These are phyloP conservation scores for Elongisporangium undulatum DNA, from an alignment of 352 stramenopile species.

Conservation along the genomic window DNA sequence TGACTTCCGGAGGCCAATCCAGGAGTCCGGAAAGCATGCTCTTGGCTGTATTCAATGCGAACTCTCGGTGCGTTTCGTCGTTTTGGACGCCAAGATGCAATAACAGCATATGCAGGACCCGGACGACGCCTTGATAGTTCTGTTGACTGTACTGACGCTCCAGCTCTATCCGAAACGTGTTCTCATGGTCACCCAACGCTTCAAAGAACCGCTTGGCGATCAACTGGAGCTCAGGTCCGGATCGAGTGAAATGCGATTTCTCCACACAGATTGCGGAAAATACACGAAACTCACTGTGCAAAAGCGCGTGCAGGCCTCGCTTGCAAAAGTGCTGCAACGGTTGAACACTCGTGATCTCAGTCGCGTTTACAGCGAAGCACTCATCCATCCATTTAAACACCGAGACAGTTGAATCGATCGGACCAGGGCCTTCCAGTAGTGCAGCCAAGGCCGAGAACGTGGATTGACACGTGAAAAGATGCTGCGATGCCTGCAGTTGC, in stretches of 20 bases:
- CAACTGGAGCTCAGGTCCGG: constrained; percentile 18
- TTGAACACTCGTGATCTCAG: constrained; percentile 27
- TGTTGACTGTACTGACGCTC: not conserved
- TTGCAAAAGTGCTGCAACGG: constrained; percentile 40
- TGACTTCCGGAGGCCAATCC: constrained; percentile 17
- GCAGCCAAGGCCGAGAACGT: constrained; percentile 21
- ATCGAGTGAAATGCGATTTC: constrained; percentile 29
- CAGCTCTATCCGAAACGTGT: constrained; percentile 5
- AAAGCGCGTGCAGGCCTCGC: constrained; percentile 19
- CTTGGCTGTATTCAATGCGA: constrained; percentile 17
- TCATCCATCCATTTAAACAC: constrained; percentile 54
- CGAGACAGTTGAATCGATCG: constrained; percentile 7
- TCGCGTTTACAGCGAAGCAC: constrained; percentile 40
- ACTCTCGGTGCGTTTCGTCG: constrained; percentile 22
- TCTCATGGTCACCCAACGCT: constrained; percentile 10
- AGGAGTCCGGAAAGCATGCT: constrained; percentile 11
- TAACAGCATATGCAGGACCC: constrained; percentile 35
- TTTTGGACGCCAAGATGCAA: constrained; percentile 49
- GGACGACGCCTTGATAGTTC: constrained; percentile 20
- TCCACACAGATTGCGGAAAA: constrained; percentile 32
- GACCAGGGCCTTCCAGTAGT: constrained; percentile 16
- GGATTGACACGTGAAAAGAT: constrained; percentile 7
- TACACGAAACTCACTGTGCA: constrained; percentile 22
- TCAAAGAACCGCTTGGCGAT: constrained; percentile 42
- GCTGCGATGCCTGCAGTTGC: constrained; percentile 5